These are phyloP conservation scores for Kurtzmaniella quercitrusa DNA, from an alignment of 1,139 yeast genomes.

Conservation along the genomic window DNA sequence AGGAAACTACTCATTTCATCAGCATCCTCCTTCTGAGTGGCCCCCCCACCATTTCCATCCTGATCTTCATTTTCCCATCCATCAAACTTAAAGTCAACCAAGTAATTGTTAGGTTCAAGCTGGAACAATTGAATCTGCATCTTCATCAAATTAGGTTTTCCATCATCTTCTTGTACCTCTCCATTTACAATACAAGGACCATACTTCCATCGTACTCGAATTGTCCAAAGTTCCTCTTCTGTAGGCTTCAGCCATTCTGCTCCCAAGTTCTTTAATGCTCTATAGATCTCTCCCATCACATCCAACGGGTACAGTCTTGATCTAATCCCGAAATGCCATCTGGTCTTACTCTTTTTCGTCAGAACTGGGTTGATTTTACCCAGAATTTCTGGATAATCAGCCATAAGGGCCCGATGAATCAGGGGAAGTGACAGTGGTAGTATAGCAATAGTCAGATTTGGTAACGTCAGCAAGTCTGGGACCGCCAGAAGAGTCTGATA, in stretches of 20 bases:
- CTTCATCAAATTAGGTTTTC: constrained; percentile 78
- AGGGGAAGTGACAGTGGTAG: constrained; percentile 92
- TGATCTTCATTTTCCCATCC: constrained; percentile 68
- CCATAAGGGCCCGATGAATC: constrained; percentile 91
- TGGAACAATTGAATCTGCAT: constrained; percentile 97
- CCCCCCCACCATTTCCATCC: too few relatives aligned
- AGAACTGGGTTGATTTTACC: constrained; percentile 69
- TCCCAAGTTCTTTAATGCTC: constrained; percentile 88
- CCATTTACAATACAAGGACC: constrained; percentile 40
- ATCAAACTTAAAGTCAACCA: constrained; percentile 96
- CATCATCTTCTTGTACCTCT: constrained; percentile 16
- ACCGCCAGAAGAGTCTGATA: constrained; percentile 49
- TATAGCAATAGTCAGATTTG: constrained; percentile 76
- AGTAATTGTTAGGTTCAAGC: constrained; percentile 89
- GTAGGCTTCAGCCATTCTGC: constrained; percentile 98
- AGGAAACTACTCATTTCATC: constrained; percentile 82
- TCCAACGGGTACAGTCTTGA: constrained; percentile 95
- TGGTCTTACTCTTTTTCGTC: constrained; percentile 81
- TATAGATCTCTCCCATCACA: constrained; percentile 97
- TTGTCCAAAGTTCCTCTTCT: constrained; percentile 94
- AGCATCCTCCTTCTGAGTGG: constrained; percentile 34
- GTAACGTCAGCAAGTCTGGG: constrained; percentile 47
- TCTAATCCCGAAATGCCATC: constrained; percentile 99
- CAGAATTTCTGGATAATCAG: constrained; percentile 42
- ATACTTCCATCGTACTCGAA: constrained; percentile 92